These are phyloP conservation scores for Sclerotinia glacialis DNA, from an alignment of 2,329 filamentous ascomycete genomes.

Conservation along the genomic window DNA sequence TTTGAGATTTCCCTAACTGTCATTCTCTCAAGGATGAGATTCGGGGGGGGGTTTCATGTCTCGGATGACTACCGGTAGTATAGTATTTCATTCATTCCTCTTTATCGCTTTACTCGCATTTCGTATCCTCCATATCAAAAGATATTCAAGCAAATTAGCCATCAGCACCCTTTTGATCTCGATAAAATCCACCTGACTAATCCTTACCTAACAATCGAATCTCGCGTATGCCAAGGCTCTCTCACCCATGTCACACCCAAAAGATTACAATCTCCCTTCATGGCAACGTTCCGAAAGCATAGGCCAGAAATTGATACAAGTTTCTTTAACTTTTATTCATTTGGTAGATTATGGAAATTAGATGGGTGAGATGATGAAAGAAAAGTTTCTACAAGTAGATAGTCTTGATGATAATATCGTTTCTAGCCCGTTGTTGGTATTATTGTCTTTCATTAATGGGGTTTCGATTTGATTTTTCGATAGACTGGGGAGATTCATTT, in stretches of 20 bases:
- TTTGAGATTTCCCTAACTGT: not conserved
- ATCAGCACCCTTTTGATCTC: too few species aligned
- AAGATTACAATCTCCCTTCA: not conserved
- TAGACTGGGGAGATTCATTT: not conserved
- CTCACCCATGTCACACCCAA: not conserved
- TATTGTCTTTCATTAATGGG: not conserved
- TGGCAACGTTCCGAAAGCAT: not conserved
- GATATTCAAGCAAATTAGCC: not conserved
- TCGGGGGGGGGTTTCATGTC: not conserved
- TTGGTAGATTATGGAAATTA: not conserved
- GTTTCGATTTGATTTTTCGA: not conserved
- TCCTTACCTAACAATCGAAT: not conserved
- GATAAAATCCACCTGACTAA: too few species aligned
- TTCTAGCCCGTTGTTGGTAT: not conserved
- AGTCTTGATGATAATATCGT: not conserved
- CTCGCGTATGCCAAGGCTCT: constrained; percentile 11
- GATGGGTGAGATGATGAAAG: not conserved
- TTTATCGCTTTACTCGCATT: not conserved
- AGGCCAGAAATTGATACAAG: not conserved
- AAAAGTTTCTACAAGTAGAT: not conserved
- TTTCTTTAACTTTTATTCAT: constrained; percentile 7
- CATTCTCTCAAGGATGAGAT: not conserved
- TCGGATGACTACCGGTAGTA: not conserved
- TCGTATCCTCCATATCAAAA: not conserved
- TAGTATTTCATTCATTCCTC: not conserved